phyloP scores from a whole-genome alignment of 2,329 filamentous ascomycete species.

The Fusarium neocosmosporiellum region DNA sequence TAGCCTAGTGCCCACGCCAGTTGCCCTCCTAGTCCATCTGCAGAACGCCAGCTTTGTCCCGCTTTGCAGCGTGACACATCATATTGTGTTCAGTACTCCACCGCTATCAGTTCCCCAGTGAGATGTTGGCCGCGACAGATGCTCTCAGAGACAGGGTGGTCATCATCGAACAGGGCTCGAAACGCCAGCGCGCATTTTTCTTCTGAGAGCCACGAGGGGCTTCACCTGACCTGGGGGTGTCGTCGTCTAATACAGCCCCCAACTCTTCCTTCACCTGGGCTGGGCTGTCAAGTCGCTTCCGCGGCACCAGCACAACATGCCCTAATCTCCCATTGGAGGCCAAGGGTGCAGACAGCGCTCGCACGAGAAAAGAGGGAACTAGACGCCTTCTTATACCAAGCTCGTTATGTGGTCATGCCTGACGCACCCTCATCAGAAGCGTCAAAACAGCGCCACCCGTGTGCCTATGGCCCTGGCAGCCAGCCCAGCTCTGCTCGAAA shows the following conservation, averaged over 20 bases:
- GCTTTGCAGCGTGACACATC: constrained; percentile 40
- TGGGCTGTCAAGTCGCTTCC: constrained; percentile 4
- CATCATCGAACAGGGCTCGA: constrained; percentile 12
- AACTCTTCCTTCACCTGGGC: neutral
- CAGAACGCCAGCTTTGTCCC: constrained; percentile 34
- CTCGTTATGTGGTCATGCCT: constrained; percentile 30
- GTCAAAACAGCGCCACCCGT: constrained; percentile 20
- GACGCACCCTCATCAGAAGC: constrained; percentile 16
- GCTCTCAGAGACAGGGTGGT: neutral
- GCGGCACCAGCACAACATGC: constrained; percentile 18
- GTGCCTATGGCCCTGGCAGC: constrained; percentile 18
- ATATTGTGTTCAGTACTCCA: constrained; percentile 40
- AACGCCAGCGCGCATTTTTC: neutral
- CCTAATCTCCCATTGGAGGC: constrained; percentile 28
- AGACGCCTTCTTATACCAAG: constrained; percentile 16
- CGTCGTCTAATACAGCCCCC: constrained; percentile 8
- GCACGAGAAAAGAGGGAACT: constrained; percentile 47
- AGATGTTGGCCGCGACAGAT: constrained; percentile 14
- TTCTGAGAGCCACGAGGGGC: neutral
- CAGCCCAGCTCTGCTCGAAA: constrained; percentile 8
- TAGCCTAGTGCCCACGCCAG: constrained; percentile 15
- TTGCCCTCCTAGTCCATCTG: constrained; percentile 29
- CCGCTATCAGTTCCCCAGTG: constrained; percentile 11
- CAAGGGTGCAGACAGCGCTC: constrained; percentile 11
- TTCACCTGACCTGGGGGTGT: neutral